Evolutionary conservation across 2,329 filamentous ascomycete genomes (phyloP).

Genomic region (Fusarium sp.): DNA sequence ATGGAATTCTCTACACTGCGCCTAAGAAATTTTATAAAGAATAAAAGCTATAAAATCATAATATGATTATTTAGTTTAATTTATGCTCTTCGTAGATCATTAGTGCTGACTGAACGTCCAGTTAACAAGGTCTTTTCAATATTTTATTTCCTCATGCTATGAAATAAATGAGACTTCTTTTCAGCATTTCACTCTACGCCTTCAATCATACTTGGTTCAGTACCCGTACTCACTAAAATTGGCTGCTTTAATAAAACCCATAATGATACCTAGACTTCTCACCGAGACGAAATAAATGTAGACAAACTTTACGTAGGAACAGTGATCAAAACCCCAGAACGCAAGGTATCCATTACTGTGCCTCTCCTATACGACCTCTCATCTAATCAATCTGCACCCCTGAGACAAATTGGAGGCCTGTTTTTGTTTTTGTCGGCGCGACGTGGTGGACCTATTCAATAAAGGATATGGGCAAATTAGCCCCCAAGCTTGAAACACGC

Average conservation of each 20-base stretch:
- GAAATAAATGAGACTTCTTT: too few species aligned
- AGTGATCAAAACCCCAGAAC: accelerated
- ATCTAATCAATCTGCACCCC: neutral
- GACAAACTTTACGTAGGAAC: neutral
- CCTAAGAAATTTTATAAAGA: neutral
- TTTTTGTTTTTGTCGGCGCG: neutral
- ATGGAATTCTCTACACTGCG: accelerated
- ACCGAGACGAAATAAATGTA: neutral
- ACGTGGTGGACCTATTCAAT: neutral
- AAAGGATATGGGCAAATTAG: neutral
- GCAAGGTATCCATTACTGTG: neutral
- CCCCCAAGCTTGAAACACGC: neutral
- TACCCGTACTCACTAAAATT: neutral
- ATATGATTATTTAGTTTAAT: too few species aligned
- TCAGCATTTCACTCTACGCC: too few species aligned
- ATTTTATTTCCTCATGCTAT: too few species aligned
- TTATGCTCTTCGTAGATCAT: too few species aligned
- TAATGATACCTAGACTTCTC: too few species aligned
- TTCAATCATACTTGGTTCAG: accelerated
- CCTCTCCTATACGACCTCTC: neutral
- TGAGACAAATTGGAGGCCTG: neutral
- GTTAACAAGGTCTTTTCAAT: too few species aligned
- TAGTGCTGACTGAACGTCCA: too few species aligned
- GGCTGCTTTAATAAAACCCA: neutral
- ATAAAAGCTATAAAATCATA: too few species aligned